phyloP scores from a whole-genome alignment of 768 basidiomycete species.

The Sistotremastrum suecicum region DNA sequence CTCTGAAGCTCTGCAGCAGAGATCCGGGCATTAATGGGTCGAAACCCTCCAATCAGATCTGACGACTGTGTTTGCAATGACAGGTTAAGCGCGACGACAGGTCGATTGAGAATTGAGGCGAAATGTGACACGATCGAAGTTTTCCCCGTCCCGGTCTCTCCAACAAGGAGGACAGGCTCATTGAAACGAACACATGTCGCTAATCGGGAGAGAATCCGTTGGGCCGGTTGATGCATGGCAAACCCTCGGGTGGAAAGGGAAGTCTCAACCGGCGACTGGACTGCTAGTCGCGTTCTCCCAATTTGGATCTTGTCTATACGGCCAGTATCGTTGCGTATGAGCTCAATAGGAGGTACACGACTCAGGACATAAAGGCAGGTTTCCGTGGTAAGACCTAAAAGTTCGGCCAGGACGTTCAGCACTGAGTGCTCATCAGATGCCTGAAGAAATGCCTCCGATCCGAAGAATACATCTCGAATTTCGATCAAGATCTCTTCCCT shows the following conservation, averaged over 20 bases:
- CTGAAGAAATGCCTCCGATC: conserved; percentile 41
- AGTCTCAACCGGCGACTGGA: conserved; percentile 25
- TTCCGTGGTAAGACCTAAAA: conserved; percentile 55
- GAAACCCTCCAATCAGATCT: conserved; percentile 89
- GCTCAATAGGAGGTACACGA: conserved; percentile 43
- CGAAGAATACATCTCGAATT: conserved; percentile 86
- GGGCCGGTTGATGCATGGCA: conserved; percentile 77
- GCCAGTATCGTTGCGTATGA: conserved; percentile 56
- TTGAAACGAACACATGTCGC: conserved; percentile 51
- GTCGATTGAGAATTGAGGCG: conserved; percentile 58
- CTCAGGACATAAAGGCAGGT: conserved; percentile 55
- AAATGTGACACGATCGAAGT: conserved; percentile 85
- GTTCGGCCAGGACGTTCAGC: conserved; percentile 33
- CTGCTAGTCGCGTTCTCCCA: conserved; percentile 46
- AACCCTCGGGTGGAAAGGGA: conserved; percentile 41
- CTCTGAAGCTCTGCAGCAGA: conserved; percentile 59
- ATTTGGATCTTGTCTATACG: conserved; percentile 39
- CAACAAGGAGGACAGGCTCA: conserved; percentile 85
- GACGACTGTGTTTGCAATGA: conserved; percentile 94
- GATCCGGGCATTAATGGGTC: conserved; percentile 81
- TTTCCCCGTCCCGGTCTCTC: conserved; percentile 99
- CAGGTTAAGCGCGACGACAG: conserved; percentile 80
- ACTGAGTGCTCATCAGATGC: conserved; percentile 41
- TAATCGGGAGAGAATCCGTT: conserved; percentile 67
- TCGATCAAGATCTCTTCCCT: conserved; percentile 85